Conservation (phyloP, 2,329 filamentous ascomycete genomes). For the Eurotiales sp. region DNA sequence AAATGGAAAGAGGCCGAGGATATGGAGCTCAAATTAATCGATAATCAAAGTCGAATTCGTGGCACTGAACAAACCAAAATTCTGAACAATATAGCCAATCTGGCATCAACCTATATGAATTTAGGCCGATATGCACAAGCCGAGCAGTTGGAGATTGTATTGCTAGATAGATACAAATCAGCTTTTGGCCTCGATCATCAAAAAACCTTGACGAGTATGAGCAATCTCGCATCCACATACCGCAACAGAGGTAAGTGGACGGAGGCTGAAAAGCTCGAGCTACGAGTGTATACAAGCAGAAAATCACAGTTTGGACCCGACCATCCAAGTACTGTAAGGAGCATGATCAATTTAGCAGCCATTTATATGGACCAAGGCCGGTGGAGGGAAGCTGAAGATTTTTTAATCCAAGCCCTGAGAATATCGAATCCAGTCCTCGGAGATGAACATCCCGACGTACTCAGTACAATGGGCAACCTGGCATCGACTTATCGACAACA, state of each 20-base stretch:
- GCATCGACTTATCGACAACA: background rate
- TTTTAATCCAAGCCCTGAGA: constrained; percentile 3
- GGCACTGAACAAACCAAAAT: too few relatives aligned
- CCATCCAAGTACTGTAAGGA: constrained; percentile 19
- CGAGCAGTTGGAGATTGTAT: too few relatives aligned
- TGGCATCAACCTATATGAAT: too few relatives aligned
- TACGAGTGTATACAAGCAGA: background rate
- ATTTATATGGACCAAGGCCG: background rate
- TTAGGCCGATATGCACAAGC: too few relatives aligned
- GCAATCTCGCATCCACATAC: background rate
- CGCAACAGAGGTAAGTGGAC: background rate
- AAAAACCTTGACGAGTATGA: background rate
- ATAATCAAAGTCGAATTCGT: too few relatives aligned
- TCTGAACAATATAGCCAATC: too few relatives aligned
- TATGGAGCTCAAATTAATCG: too few relatives aligned
- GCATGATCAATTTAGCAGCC: constrained; percentile 14
- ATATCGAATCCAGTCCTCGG: background rate
- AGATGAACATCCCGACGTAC: background rate
- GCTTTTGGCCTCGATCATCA: constrained; percentile 13
- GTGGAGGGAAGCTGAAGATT: background rate
- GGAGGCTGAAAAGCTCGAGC: too few relatives aligned
- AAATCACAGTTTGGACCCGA: constrained; percentile 13
- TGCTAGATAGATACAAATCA: too few relatives aligned
- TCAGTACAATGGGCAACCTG: background rate
- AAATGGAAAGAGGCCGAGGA: background rate